These are phyloP conservation scores for Coemansia sp. DNA, from an alignment of 192 early-diverging fungal species.

Conservation along the genomic window DNA sequence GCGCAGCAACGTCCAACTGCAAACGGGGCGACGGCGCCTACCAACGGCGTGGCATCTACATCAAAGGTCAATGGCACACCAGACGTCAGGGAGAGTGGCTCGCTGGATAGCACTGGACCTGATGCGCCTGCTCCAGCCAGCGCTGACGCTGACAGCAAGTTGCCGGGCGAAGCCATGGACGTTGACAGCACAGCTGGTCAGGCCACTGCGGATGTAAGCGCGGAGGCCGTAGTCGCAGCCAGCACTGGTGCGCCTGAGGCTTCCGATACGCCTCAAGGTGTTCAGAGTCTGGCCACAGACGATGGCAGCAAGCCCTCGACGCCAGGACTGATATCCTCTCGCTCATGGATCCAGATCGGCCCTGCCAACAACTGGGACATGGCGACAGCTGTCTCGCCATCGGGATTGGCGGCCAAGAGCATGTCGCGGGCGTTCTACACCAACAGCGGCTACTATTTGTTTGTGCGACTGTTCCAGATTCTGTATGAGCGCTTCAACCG, in stretches of 20 bases:
- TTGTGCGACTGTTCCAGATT: conserved; percentile 84
- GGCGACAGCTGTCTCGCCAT: conserved; percentile 15
- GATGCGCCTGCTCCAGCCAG: not conserved
- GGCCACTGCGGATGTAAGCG: not conserved
- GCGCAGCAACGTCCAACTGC: not conserved
- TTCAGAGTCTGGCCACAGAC: not conserved
- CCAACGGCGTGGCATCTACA: conserved; percentile 15
- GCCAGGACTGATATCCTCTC: conserved; percentile 54
- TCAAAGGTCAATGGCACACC: not conserved
- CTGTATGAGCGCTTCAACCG: conserved; percentile 79
- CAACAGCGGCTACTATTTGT: conserved; percentile 83
- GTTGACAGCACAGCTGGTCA: not conserved
- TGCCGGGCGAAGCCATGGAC: not conserved
- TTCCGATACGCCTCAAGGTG: not conserved
- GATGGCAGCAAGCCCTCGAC: conserved; percentile 54
- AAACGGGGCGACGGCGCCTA: not conserved
- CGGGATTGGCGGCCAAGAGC: conserved; percentile 31
- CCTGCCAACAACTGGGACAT: conserved; percentile 25
- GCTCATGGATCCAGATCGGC: conserved; percentile 54
- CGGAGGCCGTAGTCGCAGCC: not conserved
- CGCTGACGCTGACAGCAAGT: not conserved
- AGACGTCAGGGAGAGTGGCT: no score
- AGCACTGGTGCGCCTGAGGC: not conserved
- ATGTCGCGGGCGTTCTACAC: conserved; percentile 77
- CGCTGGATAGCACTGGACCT: not conserved